Percentiles rank a stretch among this genome's conserved stretches.
These are phyloP conservation scores for Kodamaea suecica DNA, from an alignment of 1,139 yeast species.

Conservation along the genomic window DNA sequence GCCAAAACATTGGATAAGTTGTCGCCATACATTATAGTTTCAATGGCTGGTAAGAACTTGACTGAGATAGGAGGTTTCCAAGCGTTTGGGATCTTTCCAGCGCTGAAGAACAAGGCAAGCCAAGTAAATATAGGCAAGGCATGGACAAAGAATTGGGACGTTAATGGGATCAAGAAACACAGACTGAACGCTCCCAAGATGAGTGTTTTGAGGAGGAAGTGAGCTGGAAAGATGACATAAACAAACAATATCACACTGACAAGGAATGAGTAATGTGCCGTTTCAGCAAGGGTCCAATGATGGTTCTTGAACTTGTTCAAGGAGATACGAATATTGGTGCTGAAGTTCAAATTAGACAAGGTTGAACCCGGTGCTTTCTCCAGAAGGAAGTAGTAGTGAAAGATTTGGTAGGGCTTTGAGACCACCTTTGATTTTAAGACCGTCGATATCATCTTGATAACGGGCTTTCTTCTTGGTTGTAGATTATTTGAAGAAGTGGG, in stretches of 20 bases:
- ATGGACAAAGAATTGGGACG: constrained; percentile 81
- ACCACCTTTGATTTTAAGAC: constrained; percentile 34
- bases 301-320: constrained; percentile 49
- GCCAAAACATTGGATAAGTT: constrained; percentile 86
- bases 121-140: constrained; percentile 87
- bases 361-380: constrained; percentile 57
- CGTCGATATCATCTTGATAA: constrained; percentile 15
- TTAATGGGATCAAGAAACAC: constrained; percentile 60
- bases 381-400: constrained; percentile 51
- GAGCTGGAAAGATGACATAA: constrained; percentile 51
- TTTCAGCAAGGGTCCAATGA: constrained; percentile 45
- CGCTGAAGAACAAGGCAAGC: constrained; percentile 80
- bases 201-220: constrained; percentile 44
- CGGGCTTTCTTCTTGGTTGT: too few relatives aligned
- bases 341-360: constrained; percentile 57
- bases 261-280: constrained; percentile 51
- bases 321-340: constrained; percentile 53
- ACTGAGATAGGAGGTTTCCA: constrained; percentile 91
- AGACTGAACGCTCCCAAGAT: constrained; percentile 35
- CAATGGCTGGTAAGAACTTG: constrained; percentile 88
- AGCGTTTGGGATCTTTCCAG: constrained; percentile 69
- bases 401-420: constrained; percentile 43
- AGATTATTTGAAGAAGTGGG: too few relatives aligned
- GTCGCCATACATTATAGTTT: constrained; percentile 91
- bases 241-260: constrained; percentile 50